Evolutionary conservation across 2,329 filamentous ascomycete genomes (phyloP).

Genomic region (Aspergillus ibericus): DNA sequence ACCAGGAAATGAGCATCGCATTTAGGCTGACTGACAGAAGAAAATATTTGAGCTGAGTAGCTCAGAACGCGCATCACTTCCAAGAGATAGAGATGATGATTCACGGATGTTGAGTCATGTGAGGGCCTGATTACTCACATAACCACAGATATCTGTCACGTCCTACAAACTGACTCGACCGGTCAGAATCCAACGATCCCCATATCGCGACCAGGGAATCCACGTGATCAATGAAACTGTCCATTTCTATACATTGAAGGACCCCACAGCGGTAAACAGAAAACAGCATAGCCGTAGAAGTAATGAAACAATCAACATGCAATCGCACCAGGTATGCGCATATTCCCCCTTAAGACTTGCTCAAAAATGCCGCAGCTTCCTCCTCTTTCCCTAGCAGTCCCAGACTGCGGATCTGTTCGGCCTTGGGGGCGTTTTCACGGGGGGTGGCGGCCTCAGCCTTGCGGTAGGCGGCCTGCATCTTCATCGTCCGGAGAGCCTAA

Average conservation of each 20-base stretch:
- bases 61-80: too few species aligned
- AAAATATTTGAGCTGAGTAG: too few species aligned
- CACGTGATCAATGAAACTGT: constrained; percentile 12
- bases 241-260: constrained; percentile 38
- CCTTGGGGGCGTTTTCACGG: constrained; percentile 77
- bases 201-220: neutral
- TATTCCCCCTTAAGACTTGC: constrained; percentile 23
- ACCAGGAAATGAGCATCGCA: too few species aligned
- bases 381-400: constrained; percentile 83
- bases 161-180: neutral
- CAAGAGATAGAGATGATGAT: too few species aligned
- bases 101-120: too few species aligned
- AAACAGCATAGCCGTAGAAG: constrained; percentile 27
- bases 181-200: neutral
- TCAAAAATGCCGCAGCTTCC: constrained; percentile 64
- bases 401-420: constrained; percentile 82
- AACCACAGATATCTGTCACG: neutral
- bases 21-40: too few species aligned
- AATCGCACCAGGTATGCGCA: constrained; percentile 22
- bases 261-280: constrained; percentile 24
- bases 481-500: constrained; percentile 74
- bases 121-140: too few species aligned
- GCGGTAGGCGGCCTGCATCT: constrained; percentile 81
- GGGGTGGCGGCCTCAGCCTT: constrained; percentile 73
- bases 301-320: constrained; percentile 23